Base-by-base conservation (phyloP, 2,329 filamentous ascomycete genomes). In the Emericellopsis cladophorae region DNA sequence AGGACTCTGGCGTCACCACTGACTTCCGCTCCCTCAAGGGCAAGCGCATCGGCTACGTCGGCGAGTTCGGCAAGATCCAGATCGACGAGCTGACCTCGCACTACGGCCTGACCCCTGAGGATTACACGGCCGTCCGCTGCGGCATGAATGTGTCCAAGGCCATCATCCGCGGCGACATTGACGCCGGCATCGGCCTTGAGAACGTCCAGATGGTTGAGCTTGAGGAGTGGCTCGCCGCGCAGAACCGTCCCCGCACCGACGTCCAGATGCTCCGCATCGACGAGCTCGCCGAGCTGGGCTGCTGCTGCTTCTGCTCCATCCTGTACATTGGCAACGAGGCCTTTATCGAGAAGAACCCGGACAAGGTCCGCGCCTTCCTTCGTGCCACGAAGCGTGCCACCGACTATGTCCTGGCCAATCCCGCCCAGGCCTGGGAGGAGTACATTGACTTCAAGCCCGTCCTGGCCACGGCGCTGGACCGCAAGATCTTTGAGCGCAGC, bases 151-250 rank as follows among this genome's bases (percentile, higher is more conserved):
- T 88, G 38, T 79, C 77, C 57, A 81, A 81, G 57, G 81, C 81
- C 50, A 84, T 87, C 60, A 84, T 82, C 58, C 67, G 72, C 44
- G 81, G 81, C 49, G 70, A 71, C 32, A 84, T 87, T 49, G 79
- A 87, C 54, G 83, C 83, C 15, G 83, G 83, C 31, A 72, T 85
- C 52, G 83, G 83, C 15, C 74, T 88, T 5, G 83, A 87, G 60
- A 88, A 88, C 53, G 82, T 87, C 7, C 83, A 88, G 60, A 86
- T 86, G 82, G 83, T 87, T 35, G 83, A 87, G 60, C 70, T 88
- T 2, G 81, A 83, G 57, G 81, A 85, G 54, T 87, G 81, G 82
- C 76, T 87, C 16, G 68, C 68, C 1, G 46, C 55, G 1, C 79
- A 84, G 55, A 70, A 69, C 49, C 78, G 80, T 1, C 70, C 76